Evolutionary conservation across 306 rosid genomes (phyloP).

Genomic region (Vicia villosa): DNA sequence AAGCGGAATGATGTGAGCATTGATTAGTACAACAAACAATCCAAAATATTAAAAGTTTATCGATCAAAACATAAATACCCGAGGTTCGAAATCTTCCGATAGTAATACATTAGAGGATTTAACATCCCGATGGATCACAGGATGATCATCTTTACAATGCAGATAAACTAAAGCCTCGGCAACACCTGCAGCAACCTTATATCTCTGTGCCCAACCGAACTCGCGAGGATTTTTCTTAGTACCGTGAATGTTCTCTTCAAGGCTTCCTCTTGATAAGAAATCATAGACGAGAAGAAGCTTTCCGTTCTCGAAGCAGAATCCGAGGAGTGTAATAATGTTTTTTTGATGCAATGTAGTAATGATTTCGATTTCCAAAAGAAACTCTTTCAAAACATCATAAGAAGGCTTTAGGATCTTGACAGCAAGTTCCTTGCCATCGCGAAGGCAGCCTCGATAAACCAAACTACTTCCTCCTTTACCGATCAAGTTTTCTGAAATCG

Average conservation of each 20-base stretch:
- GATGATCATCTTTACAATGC: slow-evolving; percentile 61
- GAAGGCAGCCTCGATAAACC: slow-evolving; percentile 90
- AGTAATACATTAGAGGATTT: slow-evolving; percentile 84
- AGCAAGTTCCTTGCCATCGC: slow-evolving; percentile 86
- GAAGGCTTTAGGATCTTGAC: slow-evolving; percentile 92
- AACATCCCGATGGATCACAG: slow-evolving; percentile 88
- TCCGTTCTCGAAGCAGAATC: slow-evolving; percentile 86
- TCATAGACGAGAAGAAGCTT: slow-evolving; percentile 91
- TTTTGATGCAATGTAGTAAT: slow-evolving; percentile 80
- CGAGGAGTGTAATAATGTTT: slow-evolving; percentile 83
- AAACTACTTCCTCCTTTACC: slow-evolving; percentile 95
- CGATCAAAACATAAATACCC: slow-evolving; percentile 50
- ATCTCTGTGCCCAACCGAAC: slow-evolving; percentile 92
- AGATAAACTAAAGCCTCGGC: slow-evolving; percentile 93
- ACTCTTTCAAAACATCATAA: slow-evolving; percentile 73
- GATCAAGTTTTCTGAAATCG: slow-evolving; percentile 73
- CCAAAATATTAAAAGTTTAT: not conserved
- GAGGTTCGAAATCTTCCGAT: slow-evolving; percentile 91
- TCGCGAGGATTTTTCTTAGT: slow-evolving; percentile 56
- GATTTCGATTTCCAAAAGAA: slow-evolving; percentile 83
- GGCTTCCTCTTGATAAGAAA: slow-evolving; percentile 93
- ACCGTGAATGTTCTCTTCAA: slow-evolving; percentile 96
- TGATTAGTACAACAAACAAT: slow-evolving; percentile 19
- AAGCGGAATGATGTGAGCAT: slow-evolving; percentile 30
- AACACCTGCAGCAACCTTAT: slow-evolving; percentile 81